A percentile compares a stretch with the other conserved stretches of the same genome.
Evolutionary conservation across 495 filamentous ascomycete species (phyloP).

Genomic region (Penicillium chermesinum): DNA sequence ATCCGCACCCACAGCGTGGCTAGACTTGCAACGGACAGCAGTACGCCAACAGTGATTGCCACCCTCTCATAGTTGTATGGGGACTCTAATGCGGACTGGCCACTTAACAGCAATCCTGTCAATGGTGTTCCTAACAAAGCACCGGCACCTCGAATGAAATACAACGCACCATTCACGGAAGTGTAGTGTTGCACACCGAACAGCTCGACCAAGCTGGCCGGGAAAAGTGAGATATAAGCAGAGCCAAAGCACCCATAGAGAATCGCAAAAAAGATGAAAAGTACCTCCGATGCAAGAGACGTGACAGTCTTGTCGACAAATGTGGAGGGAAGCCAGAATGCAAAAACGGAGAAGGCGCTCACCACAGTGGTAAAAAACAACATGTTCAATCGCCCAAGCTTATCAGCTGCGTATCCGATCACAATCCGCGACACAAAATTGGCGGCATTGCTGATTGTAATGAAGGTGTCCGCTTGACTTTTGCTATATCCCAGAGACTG

Average conservation of each 20-base stretch:
- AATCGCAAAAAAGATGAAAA: conserved; percentile 50
- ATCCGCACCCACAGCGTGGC: conserved; percentile 34
- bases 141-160: conserved; percentile 51
- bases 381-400: conserved; percentile 50
- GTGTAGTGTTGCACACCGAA: conserved; percentile 56
- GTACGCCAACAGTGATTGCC: conserved; percentile 25
- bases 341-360: conserved; percentile 41
- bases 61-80: conserved; percentile 26
- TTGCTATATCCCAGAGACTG: conserved; percentile 36
- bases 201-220: conserved; percentile 48
- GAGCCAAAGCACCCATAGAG: conserved; percentile 47
- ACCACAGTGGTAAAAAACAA: conserved; percentile 45
- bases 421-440: conserved; percentile 49
- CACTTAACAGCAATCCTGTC: conserved; percentile 33
- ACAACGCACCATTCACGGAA: conserved; percentile 53
- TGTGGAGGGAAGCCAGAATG: conserved; percentile 44
- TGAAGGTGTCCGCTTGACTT: conserved; percentile 38
- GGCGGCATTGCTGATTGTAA: conserved; percentile 51
- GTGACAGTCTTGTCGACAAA: conserved; percentile 20
- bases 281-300: conserved; percentile 18
- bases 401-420: conserved; percentile 44
- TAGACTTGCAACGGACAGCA: conserved; percentile 30
- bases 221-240: conserved; percentile 39
- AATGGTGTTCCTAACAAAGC: conserved; percentile 51
- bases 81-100: conserved; percentile 15